Evolutionary conservation across 2,329 filamentous ascomycete species (phyloP), one percentile per base, ranked within the genome.

Genomic region (Pseudogymnoascus sp.): DNA sequence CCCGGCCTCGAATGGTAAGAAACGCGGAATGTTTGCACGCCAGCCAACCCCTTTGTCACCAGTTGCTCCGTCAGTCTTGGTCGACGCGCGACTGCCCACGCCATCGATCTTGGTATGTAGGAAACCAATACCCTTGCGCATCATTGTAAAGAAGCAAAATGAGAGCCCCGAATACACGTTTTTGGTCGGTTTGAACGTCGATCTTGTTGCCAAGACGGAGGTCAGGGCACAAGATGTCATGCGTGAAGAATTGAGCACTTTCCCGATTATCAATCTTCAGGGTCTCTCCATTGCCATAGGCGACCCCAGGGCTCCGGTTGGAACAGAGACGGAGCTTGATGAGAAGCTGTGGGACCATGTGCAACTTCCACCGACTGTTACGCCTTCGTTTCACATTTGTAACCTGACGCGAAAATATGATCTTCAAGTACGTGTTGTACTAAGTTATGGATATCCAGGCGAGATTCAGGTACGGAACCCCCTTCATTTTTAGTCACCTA

Each of bases 81-180:
- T 86, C 58, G 82, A 82, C 67, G 90, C 89, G 3, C 83, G 92
- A 33, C 75, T 99, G 30, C 94, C 94, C 0, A 89, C 91, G 68
- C 94, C 94, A 3, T 81, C 90, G 3, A 88, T 96, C 45, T 75
- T 97, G 57, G 96, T 92, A 0, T 95, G 92, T 75, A 95, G 95
- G 71, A 82, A 92, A 65, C 85, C 90, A 4, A 68, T 97, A 6
- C 92, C 92, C 0, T 77, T 97, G 2, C 82, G 90, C 1, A 75
- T 99, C 7, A 76, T 96, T 12, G 79, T 91, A 37, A 90, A 86
- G 67, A 95, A 90, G 70, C 75, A 91, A 19, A 86, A 81, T 59
- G 78, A 86, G 15, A 84, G 83, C 56, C 76, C 78, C 0, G 89
- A 90, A 60, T 81, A 83, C 23, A 78, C 96, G 1, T 90, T 86